These are phyloP conservation scores for Phytophthora rubi DNA, from an alignment of 352 stramenopile species.

Conservation along the genomic window DNA sequence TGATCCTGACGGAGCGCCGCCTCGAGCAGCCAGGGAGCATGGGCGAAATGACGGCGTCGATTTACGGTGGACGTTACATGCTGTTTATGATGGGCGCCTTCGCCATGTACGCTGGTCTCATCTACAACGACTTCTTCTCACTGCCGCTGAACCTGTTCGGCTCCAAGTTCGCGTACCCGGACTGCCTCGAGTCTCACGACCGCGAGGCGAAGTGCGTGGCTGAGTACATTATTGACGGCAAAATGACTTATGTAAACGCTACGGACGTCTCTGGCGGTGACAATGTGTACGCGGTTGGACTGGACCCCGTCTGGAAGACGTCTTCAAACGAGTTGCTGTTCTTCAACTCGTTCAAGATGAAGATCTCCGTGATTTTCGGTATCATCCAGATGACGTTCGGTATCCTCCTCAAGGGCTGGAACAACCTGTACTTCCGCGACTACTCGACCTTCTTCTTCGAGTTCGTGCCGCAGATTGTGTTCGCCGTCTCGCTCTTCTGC, in stretches of 20 bases:
- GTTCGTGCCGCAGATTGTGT: slow-evolving; percentile 97
- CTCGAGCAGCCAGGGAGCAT: slow-evolving; percentile 78
- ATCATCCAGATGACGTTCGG: slow-evolving; percentile 99
- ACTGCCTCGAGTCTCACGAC: slow-evolving; percentile 70
- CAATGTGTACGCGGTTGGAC: slow-evolving; percentile 97
- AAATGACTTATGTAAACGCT: slow-evolving; percentile 73
- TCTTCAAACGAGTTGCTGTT: slow-evolving; percentile 98
- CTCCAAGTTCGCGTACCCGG: slow-evolving; percentile 93
- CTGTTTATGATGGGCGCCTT: slow-evolving; percentile 99
- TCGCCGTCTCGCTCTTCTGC: slow-evolving; percentile 96
- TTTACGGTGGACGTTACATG: slow-evolving; percentile 98
- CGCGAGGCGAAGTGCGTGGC: slow-evolving; percentile 68
- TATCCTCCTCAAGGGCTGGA: slow-evolving; percentile 96
- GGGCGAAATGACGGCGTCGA: slow-evolving; percentile 91
- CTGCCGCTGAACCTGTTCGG: slow-evolving; percentile 97
- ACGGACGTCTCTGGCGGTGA: slow-evolving; percentile 77
- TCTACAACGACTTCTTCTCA: slow-evolving; percentile 99
- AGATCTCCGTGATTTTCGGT: slow-evolving; percentile 98
- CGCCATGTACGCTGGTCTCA: slow-evolving; percentile 97
- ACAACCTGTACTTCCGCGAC: slow-evolving; percentile 97
- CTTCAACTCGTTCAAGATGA: slow-evolving; percentile 99
- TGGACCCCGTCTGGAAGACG: slow-evolving; percentile 99
- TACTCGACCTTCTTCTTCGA: slow-evolving; percentile 97
- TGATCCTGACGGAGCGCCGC: slow-evolving; percentile 94
- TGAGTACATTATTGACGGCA: slow-evolving; percentile 78